Evolutionary conservation across 2,329 filamentous ascomycete genomes (phyloP), one percentile per base, ranked within the genome.

Genomic region (Talaromyces piceae): DNA sequence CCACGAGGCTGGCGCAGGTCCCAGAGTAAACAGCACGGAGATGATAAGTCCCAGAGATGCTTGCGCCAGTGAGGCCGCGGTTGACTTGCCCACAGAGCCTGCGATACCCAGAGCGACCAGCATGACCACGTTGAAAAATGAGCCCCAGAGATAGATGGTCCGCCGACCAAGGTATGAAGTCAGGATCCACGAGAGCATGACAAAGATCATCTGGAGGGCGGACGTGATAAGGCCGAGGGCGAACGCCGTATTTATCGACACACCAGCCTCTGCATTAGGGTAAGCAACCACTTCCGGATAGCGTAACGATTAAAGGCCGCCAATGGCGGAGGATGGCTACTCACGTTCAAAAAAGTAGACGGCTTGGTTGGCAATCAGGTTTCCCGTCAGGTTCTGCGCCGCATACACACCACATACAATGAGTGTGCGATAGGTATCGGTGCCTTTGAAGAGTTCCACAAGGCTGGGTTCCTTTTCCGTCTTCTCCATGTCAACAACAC

Each of bases 141-240:
- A 76, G 55, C 82, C 81, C 69, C 76, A 83, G 50, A 84, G 70
- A 65, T 84, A 85, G 66, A 85, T 83, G 30, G 77, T 76, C 49
- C 82, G 81, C 53, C 81, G 77, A 62, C 82, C 81, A 49, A 82
- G 72, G 66, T 81, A 84, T 1, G 77, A 76, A 12, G 80, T 85
- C 46, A 86, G 76, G 51, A 84, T 67, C 83, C 83, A 86, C 52
- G 82, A 86, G 39, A 82, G 71, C 76, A 83, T 83, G 64, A 83
- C 80, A 54, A 82, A 74, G 63, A 86, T 66, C 66, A 67, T 72
- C 62, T 83, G 79, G 2, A 86, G 79, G 45, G 75, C 78, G 0
- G 82, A 84, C 47, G 78, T 84, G 65, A 84, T 84, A 25, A 86
- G 76, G 65, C 79, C 79, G 13, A 85, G 71, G 31, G 76, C 77